A percentile compares a stretch with the other conserved stretches of the same genome.
phyloP scores from a whole-genome alignment of 352 stramenopile genomes.

The Pythium rhizo-oryzae region DNA sequence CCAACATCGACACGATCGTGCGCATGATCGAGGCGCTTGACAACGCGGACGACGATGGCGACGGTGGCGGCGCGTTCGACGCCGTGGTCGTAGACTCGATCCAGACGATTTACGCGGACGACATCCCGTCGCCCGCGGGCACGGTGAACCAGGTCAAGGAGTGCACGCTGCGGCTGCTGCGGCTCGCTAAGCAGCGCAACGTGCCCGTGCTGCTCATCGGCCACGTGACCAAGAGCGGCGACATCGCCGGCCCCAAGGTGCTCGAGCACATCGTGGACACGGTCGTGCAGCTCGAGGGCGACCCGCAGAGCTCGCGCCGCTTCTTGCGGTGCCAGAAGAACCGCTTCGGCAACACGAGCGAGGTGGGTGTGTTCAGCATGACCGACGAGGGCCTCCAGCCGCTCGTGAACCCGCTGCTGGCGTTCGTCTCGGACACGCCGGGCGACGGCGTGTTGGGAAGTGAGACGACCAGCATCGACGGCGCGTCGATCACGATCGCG shows the following conservation, averaged over 20 bases:
- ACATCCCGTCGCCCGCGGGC: conserved; percentile 77
- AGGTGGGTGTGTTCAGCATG: conserved; percentile 98
- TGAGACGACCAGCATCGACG: conserved; percentile 41
- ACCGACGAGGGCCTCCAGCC: conserved; percentile 79
- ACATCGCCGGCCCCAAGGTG: conserved; percentile 95
- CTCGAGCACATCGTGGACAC: conserved; percentile 94
- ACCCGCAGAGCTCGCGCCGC: conserved; percentile 80
- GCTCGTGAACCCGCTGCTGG: conserved; percentile 75
- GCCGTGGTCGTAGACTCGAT: conserved; percentile 96
- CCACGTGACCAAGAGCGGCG: conserved; percentile 97
- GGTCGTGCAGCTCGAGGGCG: conserved; percentile 95
- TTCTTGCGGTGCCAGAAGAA: conserved; percentile 96
- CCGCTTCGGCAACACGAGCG: conserved; percentile 95
- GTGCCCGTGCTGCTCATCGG: conserved; percentile 95
- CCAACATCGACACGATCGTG: conserved; percentile 80
- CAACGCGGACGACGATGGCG: neutral
- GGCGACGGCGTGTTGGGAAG: conserved; percentile 25
- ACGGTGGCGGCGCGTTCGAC: conserved; percentile 35
- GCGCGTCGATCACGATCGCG: conserved; percentile 89
- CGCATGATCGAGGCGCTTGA: conserved; percentile 50
- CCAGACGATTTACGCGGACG: conserved; percentile 94
- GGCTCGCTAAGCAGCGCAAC: conserved; percentile 91
- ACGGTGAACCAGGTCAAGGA: conserved; percentile 96
- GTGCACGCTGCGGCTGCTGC: conserved; percentile 93
- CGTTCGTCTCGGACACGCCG: conserved; percentile 64